Conservation (phyloP, 768 basidiomycete species). For the Nidularia sp. region DNA sequence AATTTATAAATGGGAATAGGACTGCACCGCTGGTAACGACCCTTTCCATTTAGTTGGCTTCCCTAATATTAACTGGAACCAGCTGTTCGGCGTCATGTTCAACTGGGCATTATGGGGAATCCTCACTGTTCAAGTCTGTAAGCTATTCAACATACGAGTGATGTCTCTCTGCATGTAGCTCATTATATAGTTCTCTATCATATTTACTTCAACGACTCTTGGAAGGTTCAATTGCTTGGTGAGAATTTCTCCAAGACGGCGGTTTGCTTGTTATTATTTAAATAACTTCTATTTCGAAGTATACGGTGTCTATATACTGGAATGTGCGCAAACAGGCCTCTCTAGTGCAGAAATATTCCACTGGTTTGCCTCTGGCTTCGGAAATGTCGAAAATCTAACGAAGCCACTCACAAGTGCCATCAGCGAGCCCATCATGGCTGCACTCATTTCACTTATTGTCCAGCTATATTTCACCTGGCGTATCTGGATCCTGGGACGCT, state of each 20-base stretch:
- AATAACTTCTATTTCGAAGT: not conserved
- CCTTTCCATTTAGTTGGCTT: too few relatives aligned
- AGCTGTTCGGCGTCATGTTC: not conserved
- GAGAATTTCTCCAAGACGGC: not conserved
- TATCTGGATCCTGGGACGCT: not conserved
- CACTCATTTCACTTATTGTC: not conserved
- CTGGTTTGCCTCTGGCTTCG: not conserved
- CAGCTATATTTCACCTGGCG: not conserved
- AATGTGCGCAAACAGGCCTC: not conserved
- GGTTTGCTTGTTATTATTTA: not conserved
- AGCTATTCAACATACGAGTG: not conserved
- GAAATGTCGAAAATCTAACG: not conserved
- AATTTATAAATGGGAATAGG: too few relatives aligned
- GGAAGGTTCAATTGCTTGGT: not conserved
- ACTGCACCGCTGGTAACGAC: too few relatives aligned
- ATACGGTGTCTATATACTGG: not conserved
- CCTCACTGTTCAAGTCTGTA: not conserved
- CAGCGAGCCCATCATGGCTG: not conserved
- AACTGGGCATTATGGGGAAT: not conserved
- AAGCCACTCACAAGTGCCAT: not conserved
- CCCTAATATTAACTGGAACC: too few relatives aligned
- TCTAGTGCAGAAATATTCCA: not conserved
- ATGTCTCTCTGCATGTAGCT: not conserved
- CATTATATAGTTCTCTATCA: not conserved
- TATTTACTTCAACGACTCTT: not conserved